Conservation (phyloP, 331 rosid species). For the Acacia concinna region DNA sequence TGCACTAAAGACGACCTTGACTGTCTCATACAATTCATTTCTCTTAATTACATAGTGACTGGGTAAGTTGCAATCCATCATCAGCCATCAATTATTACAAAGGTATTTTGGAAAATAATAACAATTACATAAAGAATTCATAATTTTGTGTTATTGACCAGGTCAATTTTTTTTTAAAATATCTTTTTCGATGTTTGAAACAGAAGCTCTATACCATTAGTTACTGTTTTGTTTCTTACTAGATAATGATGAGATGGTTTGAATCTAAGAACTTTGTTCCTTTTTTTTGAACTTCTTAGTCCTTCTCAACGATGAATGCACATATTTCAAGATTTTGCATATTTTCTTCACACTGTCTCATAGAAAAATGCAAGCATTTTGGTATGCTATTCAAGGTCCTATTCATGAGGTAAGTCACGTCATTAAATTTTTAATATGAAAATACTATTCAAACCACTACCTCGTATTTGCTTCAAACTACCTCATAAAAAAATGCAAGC, state of each 20-base stretch:
- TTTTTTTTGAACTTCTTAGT: neutral
- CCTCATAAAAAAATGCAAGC: no score
- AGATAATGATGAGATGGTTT: neutral
- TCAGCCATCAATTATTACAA: neutral
- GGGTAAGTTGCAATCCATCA: neutral
- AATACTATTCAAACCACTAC: no score
- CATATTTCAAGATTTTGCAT: neutral
- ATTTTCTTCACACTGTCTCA: neutral
- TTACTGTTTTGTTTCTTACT: no score
- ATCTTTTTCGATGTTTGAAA: neutral
- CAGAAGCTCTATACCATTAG: neutral
- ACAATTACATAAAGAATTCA: neutral
- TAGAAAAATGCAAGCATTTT: neutral
- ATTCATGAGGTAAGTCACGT: no score
- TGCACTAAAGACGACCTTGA: neutral
- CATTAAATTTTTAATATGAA: no score
- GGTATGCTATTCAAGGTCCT: no score
- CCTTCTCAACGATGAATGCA: neutral
- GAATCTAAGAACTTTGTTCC: neutral
- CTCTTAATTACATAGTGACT: neutral
- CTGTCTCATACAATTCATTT: neutral
- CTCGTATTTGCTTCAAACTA: no score
- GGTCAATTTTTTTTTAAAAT: neutral
- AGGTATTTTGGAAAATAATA: neutral
- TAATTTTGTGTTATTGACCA: neutral